phyloP scores from a whole-genome alignment of 257 asterid genomes.

The Solanum pinnatisectum region DNA sequence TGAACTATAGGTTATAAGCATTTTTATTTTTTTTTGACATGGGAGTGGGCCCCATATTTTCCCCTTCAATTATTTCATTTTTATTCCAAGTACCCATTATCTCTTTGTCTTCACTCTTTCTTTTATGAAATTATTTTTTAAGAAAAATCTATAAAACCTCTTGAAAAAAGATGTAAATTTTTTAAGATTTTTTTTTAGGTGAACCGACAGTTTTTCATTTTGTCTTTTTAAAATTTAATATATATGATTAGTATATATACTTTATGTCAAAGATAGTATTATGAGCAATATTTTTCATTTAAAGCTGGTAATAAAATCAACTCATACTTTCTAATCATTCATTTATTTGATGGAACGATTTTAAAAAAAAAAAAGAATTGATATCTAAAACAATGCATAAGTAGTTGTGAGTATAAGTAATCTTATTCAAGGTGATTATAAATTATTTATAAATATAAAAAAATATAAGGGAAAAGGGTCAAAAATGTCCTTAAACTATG shows the following conservation, averaged over 20 bases:
- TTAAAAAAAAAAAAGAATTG: no score
- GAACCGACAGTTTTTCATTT: background rate
- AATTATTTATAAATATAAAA: no score
- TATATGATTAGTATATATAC: background rate
- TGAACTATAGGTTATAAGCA: background rate
- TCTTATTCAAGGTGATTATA: background rate
- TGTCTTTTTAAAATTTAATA: background rate
- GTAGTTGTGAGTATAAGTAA: background rate
- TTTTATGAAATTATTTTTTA: background rate
- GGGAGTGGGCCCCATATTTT: background rate
- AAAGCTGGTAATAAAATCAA: background rate
- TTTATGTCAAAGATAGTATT: background rate
- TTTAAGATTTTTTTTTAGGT: background rate
- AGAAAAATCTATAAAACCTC: background rate
- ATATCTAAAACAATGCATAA: no score
- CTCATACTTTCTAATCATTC: background rate
- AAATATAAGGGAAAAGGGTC: no score
- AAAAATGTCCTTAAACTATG: no score
- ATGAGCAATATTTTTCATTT: background rate
- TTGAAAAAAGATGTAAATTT: background rate
- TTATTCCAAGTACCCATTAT: background rate
- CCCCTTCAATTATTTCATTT: background rate
- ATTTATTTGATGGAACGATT: no score
- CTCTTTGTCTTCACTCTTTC: background rate
- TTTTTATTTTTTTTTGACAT: slow-evolving; percentile 1